phyloP scores from a whole-genome alignment of 441 rosid species.

The Bocquillonia castaneifolia region DNA sequence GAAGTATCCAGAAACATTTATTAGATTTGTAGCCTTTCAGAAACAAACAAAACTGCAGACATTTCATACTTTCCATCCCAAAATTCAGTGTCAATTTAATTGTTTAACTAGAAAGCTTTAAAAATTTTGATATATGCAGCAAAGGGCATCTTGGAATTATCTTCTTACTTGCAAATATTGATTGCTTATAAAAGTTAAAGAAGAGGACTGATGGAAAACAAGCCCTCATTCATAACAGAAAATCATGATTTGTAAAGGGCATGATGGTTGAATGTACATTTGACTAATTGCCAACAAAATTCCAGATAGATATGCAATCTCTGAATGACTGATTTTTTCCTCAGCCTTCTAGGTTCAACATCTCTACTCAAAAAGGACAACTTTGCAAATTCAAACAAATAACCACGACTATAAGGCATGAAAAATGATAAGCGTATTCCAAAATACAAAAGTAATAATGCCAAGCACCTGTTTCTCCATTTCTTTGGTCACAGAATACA shows the following conservation, averaged over 20 bases:
- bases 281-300: neutral
- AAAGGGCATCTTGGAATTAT: neutral
- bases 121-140: neutral
- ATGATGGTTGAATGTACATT: neutral
- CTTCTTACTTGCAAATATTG: neutral
- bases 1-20: conserved; percentile 7
- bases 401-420: neutral
- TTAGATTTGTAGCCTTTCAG: conserved; percentile 14
- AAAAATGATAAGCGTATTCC: neutral
- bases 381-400: neutral
- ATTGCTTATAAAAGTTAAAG: neutral
- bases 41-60: neutral
- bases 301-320: neutral
- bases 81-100: neutral
- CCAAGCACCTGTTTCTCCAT: conserved; percentile 86
- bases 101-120: neutral
- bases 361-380: neutral
- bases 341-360: conserved; percentile 3
- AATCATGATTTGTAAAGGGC: neutral
- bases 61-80: neutral
- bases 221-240: neutral
- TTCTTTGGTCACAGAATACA: conserved; percentile 75
- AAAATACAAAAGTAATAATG: conserved; percentile 7
- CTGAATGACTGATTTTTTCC: neutral
- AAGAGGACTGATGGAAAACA: neutral